Conservation (phyloP, 2,329 filamentous ascomycete genomes). For the Pseudogymnoascus sp. region DNA sequence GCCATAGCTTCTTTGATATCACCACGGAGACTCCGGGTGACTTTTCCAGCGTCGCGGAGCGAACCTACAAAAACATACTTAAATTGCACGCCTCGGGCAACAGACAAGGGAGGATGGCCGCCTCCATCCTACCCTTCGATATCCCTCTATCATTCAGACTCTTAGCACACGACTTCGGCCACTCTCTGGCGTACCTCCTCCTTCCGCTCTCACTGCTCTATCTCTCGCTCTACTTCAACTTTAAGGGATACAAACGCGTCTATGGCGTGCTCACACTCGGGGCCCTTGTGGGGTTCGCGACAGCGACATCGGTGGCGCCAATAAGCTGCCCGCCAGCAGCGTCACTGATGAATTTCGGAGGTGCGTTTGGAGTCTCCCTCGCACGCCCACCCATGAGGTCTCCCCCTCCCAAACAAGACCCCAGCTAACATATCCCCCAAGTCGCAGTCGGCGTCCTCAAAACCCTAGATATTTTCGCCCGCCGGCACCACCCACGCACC, state of each 20-base stretch:
- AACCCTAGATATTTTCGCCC: slow-evolving; percentile 34
- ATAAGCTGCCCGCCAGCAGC: slow-evolving; percentile 27
- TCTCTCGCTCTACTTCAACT: slow-evolving; percentile 28
- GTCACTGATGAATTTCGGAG: slow-evolving; percentile 31
- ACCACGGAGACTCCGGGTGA: not conserved
- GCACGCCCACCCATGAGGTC: not conserved
- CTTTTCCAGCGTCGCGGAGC: no score
- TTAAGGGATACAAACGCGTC: slow-evolving; percentile 20
- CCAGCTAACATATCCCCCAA: slow-evolving; percentile 13
- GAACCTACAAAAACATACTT: not conserved
- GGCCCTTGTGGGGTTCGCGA: slow-evolving; percentile 24
- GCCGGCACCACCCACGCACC: slow-evolving; percentile 29
- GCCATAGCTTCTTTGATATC: not conserved
- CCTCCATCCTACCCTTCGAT: slow-evolving; percentile 16
- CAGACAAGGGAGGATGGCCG: not conserved
- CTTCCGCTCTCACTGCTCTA: slow-evolving; percentile 27
- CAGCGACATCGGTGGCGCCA: slow-evolving; percentile 25
- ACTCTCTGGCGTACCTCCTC: slow-evolving; percentile 23
- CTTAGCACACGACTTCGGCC: slow-evolving; percentile 23
- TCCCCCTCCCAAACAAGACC: not conserved
- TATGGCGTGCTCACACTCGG: slow-evolving; percentile 23
- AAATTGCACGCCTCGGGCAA: not conserved
- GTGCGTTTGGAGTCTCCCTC: slow-evolving; percentile 21
- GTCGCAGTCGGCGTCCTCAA: slow-evolving; percentile 36
- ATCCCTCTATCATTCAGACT: slow-evolving; percentile 22